Evolutionary conservation across 177 flowering plant species (phyloP).

Genomic region (Vitis hybrid): DNA sequence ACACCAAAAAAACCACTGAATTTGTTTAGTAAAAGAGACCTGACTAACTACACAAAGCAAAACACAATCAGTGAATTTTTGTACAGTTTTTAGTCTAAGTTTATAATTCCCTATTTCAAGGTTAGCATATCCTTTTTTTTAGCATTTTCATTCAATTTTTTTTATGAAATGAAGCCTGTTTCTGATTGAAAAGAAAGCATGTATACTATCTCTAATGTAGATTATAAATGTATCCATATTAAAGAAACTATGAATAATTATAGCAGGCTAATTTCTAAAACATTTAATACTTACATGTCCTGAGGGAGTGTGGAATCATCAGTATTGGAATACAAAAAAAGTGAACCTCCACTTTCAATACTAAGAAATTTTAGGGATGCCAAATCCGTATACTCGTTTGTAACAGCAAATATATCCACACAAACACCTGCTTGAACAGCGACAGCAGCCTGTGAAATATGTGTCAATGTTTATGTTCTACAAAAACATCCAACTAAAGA

Average conservation of each 20-base stretch:
- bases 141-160: too few relatives aligned
- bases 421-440: constrained; percentile 99
- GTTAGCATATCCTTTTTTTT: too few relatives aligned
- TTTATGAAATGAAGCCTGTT: too few relatives aligned
- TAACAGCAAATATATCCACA: constrained; percentile 96
- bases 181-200: too few relatives aligned
- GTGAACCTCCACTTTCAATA: constrained; percentile 96
- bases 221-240: neutral
- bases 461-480: constrained; percentile 23
- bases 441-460: constrained; percentile 79
- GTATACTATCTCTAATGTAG: too few relatives aligned
- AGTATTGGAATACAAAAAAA: constrained; percentile 81
- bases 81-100: too few relatives aligned
- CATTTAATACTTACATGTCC: constrained; percentile 78
- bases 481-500: constrained; percentile 1
- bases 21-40: too few relatives aligned
- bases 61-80: too few relatives aligned
- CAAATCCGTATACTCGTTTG: constrained; percentile 97
- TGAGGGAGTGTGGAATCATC: constrained; percentile 99
- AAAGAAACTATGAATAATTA: neutral
- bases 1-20: too few relatives aligned
- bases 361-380: constrained; percentile 97
- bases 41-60: too few relatives aligned
- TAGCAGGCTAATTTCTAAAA: neutral
- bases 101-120: too few relatives aligned